A percentile compares a stretch with the other conserved stretches of the same genome.
Conservation (phyloP, 192 early-diverging fungal species). For the Linderina pennispora region DNA sequence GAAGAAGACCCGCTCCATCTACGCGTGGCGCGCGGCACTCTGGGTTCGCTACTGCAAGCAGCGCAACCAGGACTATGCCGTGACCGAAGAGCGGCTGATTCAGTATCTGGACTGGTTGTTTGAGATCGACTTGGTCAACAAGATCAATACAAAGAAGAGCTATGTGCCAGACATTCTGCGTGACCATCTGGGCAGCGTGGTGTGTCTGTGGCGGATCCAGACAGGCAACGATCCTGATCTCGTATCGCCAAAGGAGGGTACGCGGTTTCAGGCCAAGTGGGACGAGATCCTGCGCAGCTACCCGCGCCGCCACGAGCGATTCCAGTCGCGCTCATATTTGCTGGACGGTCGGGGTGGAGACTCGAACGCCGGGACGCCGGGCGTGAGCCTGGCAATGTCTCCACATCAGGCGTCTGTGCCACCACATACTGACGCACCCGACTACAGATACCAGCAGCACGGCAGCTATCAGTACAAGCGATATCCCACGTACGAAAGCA, state of each 20-base stretch:
- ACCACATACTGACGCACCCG: neutral
- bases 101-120: conserved; percentile 45
- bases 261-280: conserved; percentile 46
- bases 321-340: conserved; percentile 12
- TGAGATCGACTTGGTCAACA: conserved; percentile 43
- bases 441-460: neutral
- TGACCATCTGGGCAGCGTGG: conserved; percentile 47
- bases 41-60: conserved; percentile 48
- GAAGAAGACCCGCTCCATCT: conserved; percentile 47
- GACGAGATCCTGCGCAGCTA: conserved; percentile 44
- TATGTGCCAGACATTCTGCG: conserved; percentile 46
- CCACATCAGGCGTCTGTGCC: conserved; percentile 1
- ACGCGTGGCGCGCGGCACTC: conserved; percentile 40
- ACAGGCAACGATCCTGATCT: conserved; percentile 40
- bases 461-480: neutral
- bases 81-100: conserved; percentile 42
- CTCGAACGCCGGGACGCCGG: neutral
- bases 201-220: conserved; percentile 46
- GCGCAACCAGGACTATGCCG: conserved; percentile 16
- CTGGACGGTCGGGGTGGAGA: conserved; percentile 3
- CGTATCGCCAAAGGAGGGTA: conserved; percentile 43
- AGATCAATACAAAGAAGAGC: conserved; percentile 48
- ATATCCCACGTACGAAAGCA: conserved; percentile 14
- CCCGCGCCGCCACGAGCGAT: conserved; percentile 39
- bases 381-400: neutral